Conservation (phyloP, 2,329 filamentous ascomycete genomes). For the Monascus ruber region DNA sequence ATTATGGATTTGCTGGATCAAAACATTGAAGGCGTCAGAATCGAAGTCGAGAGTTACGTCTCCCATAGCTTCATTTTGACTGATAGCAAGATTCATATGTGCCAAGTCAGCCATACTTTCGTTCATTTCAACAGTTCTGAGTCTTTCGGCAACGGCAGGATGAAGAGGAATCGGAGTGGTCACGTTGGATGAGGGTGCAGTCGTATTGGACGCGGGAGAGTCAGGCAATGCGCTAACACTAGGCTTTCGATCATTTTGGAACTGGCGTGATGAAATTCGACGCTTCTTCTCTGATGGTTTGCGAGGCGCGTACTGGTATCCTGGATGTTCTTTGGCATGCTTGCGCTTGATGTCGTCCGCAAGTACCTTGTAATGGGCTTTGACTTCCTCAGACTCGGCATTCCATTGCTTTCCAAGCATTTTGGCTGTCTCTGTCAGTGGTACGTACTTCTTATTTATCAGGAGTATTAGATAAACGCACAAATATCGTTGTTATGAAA, state of each 20-base stretch:
- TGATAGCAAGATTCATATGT: background rate
- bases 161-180: slow-evolving; percentile 3
- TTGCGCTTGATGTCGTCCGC: slow-evolving; percentile 29
- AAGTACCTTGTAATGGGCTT: slow-evolving; percentile 25
- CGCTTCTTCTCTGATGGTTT: slow-evolving; percentile 37
- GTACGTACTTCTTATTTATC: background rate
- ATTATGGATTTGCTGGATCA: slow-evolving; percentile 9
- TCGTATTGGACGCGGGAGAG: slow-evolving; percentile 1
- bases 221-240: background rate
- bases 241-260: slow-evolving; percentile 3
- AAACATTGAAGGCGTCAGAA: slow-evolving; percentile 6
- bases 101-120: no score
- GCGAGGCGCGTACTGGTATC: slow-evolving; percentile 37
- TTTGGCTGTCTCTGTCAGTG: slow-evolving; percentile 18
- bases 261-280: slow-evolving; percentile 26
- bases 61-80: background rate
- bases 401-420: slow-evolving; percentile 34
- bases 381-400: slow-evolving; percentile 23
- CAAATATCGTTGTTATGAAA: slow-evolving; percentile 37
- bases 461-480: slow-evolving; percentile 14
- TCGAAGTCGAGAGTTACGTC: slow-evolving; percentile 6
- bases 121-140: no score
- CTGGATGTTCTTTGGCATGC: slow-evolving; percentile 29
- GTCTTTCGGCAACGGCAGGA: no score
- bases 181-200: slow-evolving; percentile 1